Evolutionary conservation across 2,329 filamentous ascomycete genomes (phyloP).

Genomic region (Aspergillus transmontanensis): DNA sequence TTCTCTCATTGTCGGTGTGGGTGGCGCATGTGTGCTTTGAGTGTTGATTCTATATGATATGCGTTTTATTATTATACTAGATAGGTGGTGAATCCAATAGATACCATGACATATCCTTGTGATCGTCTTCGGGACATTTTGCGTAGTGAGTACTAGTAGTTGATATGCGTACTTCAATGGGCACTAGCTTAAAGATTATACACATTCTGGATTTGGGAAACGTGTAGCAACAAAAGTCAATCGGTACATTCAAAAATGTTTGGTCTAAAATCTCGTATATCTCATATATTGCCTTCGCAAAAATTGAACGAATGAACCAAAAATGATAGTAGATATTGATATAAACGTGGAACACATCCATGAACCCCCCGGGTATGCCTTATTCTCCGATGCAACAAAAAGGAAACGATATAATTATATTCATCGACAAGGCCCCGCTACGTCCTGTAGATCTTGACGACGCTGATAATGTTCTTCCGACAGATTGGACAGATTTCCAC

Average conservation of each 20-base stretch:
- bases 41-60: background rate
- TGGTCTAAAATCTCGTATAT: background rate
- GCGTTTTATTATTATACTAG: background rate
- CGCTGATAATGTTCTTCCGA: conserved; percentile 57
- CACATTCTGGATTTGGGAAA: background rate
- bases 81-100: conserved; percentile 15
- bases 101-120: conserved; percentile 10
- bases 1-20: conserved; percentile 13
- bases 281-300: background rate
- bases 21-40: conserved; percentile 18
- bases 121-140: background rate
- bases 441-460: conserved; percentile 60
- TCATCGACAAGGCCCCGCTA: conserved; percentile 19
- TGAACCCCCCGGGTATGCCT: conserved; percentile 24
- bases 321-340: too few species aligned
- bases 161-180: background rate
- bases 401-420: background rate
- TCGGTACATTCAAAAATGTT: background rate
- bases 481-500: conserved; percentile 65
- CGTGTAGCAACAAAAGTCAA: background rate
- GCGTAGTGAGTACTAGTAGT: background rate
- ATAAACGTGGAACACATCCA: background rate
- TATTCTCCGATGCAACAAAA: conserved; percentile 17
- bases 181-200: background rate
- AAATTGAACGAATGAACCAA: background rate